Base-by-base conservation (phyloP, 257 asterid species). In the Ophiorrhiza pumila region DNA sequence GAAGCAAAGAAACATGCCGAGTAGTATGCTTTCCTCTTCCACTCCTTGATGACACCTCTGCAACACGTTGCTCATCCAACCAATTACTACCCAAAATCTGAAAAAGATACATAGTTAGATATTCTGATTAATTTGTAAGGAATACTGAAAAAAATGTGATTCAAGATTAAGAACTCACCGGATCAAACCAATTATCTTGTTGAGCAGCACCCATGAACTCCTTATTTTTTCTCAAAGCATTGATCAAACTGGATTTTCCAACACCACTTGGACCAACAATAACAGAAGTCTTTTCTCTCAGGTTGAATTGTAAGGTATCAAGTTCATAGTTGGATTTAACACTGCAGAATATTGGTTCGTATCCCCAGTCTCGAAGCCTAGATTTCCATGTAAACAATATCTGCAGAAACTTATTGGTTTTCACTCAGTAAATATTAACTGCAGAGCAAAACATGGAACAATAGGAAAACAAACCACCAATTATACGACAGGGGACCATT, bases 261-360 rank as follows among this genome's bases (percentile, higher is more conserved):
- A 94, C 99, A 32, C 99, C 99, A 47, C 99, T 94, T 8, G 98
- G 99, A 76, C 99, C 98, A 45, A 88, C 94, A 76, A 92, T 83
- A 37, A 94, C 98, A 67, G 96, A 86, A 20, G 95, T 90, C 80
- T 85, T 90, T 81, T 88, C 96, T 78, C 95, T 87, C 79, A 94
- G 82, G 74, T 80, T 85, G 78, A 89, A 86, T 70, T 87, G 89
- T 80, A 94, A 87, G 7, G 91, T 80, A 76, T 91, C 97, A 66
- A 94, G 80, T 68, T 97, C 99, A 71, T 43, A 86, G 72, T 83
- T 85, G 17, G 92, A 78, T 29, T 90, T 93, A 67, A 88, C 91
- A 66, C 98, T 94, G 71, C 98, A 91, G 76, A 91, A 76, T 53
- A 91, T 84, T 13, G 95, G 85, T 55, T 91, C 95, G 79, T 91